Base-by-base conservation (phyloP, 805 yeast species). In the Wickerhamomyces pijperi region DNA sequence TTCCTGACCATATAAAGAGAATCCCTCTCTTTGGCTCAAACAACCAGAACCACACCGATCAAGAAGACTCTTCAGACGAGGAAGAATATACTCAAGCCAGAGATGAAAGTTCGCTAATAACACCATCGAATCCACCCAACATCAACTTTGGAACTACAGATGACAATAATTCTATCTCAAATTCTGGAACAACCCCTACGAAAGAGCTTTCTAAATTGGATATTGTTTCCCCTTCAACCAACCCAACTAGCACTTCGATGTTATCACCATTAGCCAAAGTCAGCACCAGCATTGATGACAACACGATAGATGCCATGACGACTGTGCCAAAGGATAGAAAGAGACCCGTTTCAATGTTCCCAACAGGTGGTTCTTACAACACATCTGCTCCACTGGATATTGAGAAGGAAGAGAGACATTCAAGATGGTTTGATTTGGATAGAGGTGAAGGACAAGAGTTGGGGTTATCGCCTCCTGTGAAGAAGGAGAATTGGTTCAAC, bases 401-500 rank as follows among this genome's bases (percentile, higher is more conserved):
- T n/a, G 18, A 9, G 12, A n/a, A 35, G 20, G 54, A 46, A 17
- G 61, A 56, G n/a, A 44, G 64, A 38, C 50, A 48, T 25, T 46
- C 59, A 1, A 48, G 63, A 37, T 57, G 60, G 61, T 39, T 39
- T 15, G 33, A 35, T 18, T 53, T 57, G 39, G 49, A 58, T 40
- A 43, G 43, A 38, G n/a, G n/a, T n/a, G 40, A 39, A 29, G 46
- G 42, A 19, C 14, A 34, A 19, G 34, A 32, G 15, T 7, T 11
- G 11, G 25, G 25, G 25, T 28, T 28, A 15, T 14, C 16, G 5
- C 32, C n/a, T 8, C 32, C 32, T 6, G 16, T 28, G 28, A 63
- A 59, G 35, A 55, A 62, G 37, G 64, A 56, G 19, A 58, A 64
- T 6, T 72, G 76, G 76, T 65, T 70, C 43, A 67, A 58, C 40